These are phyloP conservation scores for Incumbomyces delicatus DNA, from an alignment of 2,329 filamentous ascomycete species.

Conservation along the genomic window DNA sequence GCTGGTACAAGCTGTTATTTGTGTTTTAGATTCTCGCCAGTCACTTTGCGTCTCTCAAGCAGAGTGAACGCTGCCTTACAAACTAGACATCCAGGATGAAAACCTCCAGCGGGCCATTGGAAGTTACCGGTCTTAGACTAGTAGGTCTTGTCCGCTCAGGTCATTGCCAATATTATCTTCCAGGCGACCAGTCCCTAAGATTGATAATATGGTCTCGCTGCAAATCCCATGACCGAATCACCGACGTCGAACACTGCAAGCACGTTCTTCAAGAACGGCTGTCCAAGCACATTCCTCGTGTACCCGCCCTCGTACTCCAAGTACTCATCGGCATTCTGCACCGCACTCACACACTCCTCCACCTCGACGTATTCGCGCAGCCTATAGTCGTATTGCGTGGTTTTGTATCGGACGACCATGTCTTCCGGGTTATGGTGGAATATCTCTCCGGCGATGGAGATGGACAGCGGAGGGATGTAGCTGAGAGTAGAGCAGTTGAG, in stretches of 20 bases:
- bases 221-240: slow-evolving; percentile 13
- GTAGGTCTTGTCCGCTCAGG: no score
- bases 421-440: slow-evolving; percentile 26
- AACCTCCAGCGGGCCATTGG: no score
- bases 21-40: no score
- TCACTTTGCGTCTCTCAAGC: no score
- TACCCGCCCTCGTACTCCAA: background rate
- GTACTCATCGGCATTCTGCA: background rate
- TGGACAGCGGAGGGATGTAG: slow-evolving; percentile 29
- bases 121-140: no score
- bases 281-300: slow-evolving; percentile 29
- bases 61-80: no score
- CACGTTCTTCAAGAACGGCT: slow-evolving; percentile 42
- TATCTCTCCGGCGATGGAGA: slow-evolving; percentile 29
- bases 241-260: slow-evolving; percentile 43
- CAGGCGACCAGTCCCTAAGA: background rate
- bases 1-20: no score
- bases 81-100: no score
- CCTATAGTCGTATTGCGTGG: slow-evolving; percentile 3
- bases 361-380: background rate
- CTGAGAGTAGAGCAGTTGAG: slow-evolving; percentile 33
- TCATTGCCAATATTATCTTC: no score
- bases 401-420: slow-evolving; percentile 23
- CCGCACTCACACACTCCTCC: background rate
- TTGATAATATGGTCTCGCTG: background rate